Base-by-base conservation (phyloP, 2,329 filamentous ascomycete species). In the Penicillium griseofulvum region DNA sequence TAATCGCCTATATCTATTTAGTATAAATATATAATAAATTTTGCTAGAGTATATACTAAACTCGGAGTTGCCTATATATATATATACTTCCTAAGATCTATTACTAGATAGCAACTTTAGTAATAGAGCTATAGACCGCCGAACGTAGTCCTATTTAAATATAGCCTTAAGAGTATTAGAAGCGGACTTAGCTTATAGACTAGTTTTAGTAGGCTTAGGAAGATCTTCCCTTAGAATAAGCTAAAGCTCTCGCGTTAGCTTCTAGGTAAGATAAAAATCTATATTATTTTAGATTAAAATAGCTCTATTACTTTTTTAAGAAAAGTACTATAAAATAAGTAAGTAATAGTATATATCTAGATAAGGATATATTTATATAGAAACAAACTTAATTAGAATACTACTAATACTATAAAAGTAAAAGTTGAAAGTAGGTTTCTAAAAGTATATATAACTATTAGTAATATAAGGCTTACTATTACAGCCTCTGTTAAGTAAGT, bases 101-200 rank as follows among this genome's bases (percentile, higher is more conserved):
- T 46, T 19, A 9, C 7, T 2, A 34, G 10, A 3, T 0, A 46
- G 5, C 5, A 46, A 33, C n/a, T 46, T 29, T 34, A 2, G 43
- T 12, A 19, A 46, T 46, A 2, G 43, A 46, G 43, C 43, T 46
- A 2, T 12, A 2, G 28, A 46, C 16, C 29, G 29, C 10, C 17
- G 29, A 34, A 34, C 16, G n/a, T 19, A 19, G 5, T 34, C 43
- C 43, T 1, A 24, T 28, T 34, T 29, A 60, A 53, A 61, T 56
- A 8, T 8, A 29, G 28, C 28, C 24, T 26, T 7, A 26, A 26
- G 24, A 7, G 24, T 26, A 26, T 26, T 7, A 26, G 24, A 26
- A 26, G 24, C 24, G 24, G 24, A 26, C 24, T 26, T 26, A 7
- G 24, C 7, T 26, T 7, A 7, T 10, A 8, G 9, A 29, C 9